Base-by-base conservation (phyloP, 352 stramenopile species). In the Globisporangium camurandrum region DNA sequence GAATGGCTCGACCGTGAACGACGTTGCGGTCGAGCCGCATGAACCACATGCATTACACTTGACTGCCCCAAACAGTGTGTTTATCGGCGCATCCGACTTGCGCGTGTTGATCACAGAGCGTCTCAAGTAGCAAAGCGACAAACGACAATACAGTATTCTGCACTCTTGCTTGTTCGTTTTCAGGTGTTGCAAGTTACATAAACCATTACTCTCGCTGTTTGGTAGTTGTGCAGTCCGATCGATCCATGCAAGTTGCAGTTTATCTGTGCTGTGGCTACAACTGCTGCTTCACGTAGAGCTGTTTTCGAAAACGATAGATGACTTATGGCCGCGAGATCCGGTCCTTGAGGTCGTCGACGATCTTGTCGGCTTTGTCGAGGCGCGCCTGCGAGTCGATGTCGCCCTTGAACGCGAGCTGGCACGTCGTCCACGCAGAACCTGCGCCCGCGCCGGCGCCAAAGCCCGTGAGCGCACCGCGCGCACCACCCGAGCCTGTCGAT, bases 391-490 rank as follows among this genome's bases (percentile, higher is more conserved):
- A 71, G 51, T 86, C 67, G 47, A 43, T 70, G 61, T 88, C 56
- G 49, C 78, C 81, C 39, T 84, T 71, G 56, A 93, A 93, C 23
- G 79, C 82, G 61, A 93, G 51, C 56, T 88, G 79, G 61, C 82
- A 93, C 40, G 78, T 90, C 51, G 76, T 93, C 82, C 82, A 93
- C 63, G 77, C 91, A 42, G 79, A 88, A 11, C 82, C 82, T 9
- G 78, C 75, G 39, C 79, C 82, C 1, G 75, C 49, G 31, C 82
- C 82, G 0, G 79, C 79, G 31, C 82, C 82, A 8, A 93, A 67
- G 46, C 82, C 82, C 51, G 79, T 86, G 34, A 93, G 49, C 27
- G 72, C 59, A 44, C 75, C 76, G 33, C 82, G 82, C 16, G 67
- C 76, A 46, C 64, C 62, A 23, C 82, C 69, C 51, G 77, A 80